Base-by-base conservation (phyloP, 257 asterid genomes). In the Solanum etuberosum region DNA sequence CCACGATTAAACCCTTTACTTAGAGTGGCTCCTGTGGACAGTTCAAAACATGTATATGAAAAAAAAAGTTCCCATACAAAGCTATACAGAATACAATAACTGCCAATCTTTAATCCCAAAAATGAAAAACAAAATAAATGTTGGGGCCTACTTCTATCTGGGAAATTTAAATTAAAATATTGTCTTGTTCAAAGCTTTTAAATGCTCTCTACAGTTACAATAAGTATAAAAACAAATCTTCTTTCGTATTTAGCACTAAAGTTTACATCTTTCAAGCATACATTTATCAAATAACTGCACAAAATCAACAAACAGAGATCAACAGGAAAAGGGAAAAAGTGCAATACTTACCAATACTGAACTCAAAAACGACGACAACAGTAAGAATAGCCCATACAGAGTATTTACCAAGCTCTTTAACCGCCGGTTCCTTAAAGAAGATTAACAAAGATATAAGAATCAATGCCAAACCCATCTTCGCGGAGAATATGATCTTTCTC, bases 1-100 rank as follows among this genome's bases (percentile, higher is more conserved):
- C 94, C 99, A 9, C 99, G 99, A 90, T 95, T 96, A 87, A 96
- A 94, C 38, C 99, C 99, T 88, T 95, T 96, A 89, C 92, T 96
- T 59, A 96, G 91, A 63, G 99, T 96, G 48, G 99, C 99, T 83
- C 99, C 99, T 96, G 90, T 54, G 61, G 65, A 70, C 78, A 46
- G 57, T 70, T 25, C 25, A 86, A 38, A 43, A 27, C 46, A 25
- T 61, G 29, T 42, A 25, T 15, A 51, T 59, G 48, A 25, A 65
- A 48, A 46, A 57, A 29, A 68, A 48, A 23, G 57, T n/a, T 43
- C 16, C 29, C 40, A 9, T 29, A 80, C 85, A 78, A 25, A 78
- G 84, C 15, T 80, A 46, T 80, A 46, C 42, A 46, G 42, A 29
- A 46, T 16, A 80, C 25, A 46, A 18, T 51, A 80, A 29, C 7